Evolutionary conservation across 768 basidiomycete genomes (phyloP).

Genomic region (Lyophyllum decastes): DNA sequence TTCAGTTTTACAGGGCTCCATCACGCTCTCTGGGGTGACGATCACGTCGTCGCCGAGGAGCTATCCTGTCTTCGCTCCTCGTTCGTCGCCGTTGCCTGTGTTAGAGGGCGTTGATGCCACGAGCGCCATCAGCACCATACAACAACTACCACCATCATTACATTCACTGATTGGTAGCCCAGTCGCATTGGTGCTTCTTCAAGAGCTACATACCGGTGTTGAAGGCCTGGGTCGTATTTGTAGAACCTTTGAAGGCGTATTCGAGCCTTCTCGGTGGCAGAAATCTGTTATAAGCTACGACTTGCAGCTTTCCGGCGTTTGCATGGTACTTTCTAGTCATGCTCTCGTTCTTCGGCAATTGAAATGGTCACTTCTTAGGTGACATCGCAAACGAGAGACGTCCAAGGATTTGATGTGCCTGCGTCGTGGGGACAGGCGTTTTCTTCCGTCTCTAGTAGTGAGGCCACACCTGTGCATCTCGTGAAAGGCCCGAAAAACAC

Average conservation of each 20-base stretch:
- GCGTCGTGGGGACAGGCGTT: constrained; percentile 41
- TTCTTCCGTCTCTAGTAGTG: constrained; percentile 12
- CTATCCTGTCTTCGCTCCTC: constrained; percentile 72
- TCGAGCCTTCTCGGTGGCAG: constrained; percentile 53
- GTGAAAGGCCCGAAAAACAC: constrained; percentile 85
- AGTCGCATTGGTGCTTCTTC: constrained; percentile 53
- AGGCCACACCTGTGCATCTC: constrained; percentile 44
- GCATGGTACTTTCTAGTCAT: constrained; percentile 40
- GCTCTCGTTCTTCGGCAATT: neutral
- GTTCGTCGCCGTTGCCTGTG: constrained; percentile 74
- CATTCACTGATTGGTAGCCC: constrained; percentile 15
- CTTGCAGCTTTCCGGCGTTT: constrained; percentile 48
- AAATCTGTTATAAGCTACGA: constrained; percentile 29
- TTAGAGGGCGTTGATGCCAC: constrained; percentile 27
- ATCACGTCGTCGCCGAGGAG: constrained; percentile 38
- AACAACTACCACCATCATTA: constrained; percentile 19
- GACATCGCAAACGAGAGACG: constrained; percentile 34
- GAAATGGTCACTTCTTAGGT: constrained; percentile 28
- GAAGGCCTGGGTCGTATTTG: constrained; percentile 68
- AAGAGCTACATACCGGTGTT: constrained; percentile 58
- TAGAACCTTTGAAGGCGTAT: constrained; percentile 61
- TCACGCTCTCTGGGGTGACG: constrained; percentile 59
- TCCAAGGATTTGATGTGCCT: constrained; percentile 37
- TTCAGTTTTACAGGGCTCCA: constrained; percentile 59
- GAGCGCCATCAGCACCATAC: constrained; percentile 11